Conservation (phyloP, 306 rosid genomes). For the Crataegus laevigata region DNA sequence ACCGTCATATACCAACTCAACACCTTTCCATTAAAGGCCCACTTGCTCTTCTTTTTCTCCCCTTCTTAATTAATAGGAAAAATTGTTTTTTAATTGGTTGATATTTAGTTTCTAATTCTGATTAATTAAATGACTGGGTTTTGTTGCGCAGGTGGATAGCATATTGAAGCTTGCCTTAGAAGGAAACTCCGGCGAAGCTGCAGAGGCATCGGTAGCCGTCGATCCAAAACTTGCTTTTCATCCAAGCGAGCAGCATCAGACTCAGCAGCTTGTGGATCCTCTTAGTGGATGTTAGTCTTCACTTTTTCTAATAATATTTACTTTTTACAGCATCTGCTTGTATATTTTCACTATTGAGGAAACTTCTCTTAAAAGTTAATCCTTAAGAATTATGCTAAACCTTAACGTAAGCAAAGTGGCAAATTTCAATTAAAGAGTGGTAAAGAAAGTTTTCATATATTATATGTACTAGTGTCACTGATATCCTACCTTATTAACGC, state of each 20-base stretch:
- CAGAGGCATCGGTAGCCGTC: not conserved
- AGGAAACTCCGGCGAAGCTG: not conserved
- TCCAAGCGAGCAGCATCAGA: slow-evolving; percentile 8
- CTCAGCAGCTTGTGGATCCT: slow-evolving; percentile 4
- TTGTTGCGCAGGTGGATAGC: slow-evolving; percentile 26
- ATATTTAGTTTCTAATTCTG: not conserved
- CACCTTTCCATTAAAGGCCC: no score
- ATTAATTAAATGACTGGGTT: not conserved
- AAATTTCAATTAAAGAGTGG: not conserved
- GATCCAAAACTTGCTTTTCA: slow-evolving; percentile 6
- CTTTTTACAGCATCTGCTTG: not conserved
- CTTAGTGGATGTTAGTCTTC: slow-evolving; percentile 15
- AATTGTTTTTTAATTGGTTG: not conserved
- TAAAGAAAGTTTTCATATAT: no score
- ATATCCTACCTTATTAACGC: not conserved
- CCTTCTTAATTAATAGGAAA: not conserved
- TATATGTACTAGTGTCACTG: no score
- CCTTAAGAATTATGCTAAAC: no score
- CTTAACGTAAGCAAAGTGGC: no score
- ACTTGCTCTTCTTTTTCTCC: not conserved
- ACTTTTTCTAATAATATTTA: not conserved
- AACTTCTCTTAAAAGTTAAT: not conserved
- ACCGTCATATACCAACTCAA: no score
- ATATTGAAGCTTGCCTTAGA: slow-evolving; percentile 33
- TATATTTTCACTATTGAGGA: not conserved